phyloP scores from a whole-genome alignment of 2,329 filamentous ascomycete species.

The Pseudopyrenochaeta lycopersici region DNA sequence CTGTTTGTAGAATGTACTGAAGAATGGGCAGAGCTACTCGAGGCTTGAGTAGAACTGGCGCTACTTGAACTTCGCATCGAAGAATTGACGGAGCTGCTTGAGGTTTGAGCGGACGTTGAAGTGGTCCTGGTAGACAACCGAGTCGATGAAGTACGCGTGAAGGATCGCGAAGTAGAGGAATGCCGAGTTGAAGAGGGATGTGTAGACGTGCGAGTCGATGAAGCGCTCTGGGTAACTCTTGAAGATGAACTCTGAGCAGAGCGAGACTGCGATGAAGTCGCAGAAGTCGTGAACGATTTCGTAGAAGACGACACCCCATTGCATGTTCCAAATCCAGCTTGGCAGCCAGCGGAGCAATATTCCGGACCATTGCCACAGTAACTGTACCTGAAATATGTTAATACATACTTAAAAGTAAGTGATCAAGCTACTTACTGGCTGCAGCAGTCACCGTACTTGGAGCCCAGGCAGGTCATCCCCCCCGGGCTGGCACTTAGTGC shows the following conservation, averaged over 20 bases:
- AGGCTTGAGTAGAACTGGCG: no score
- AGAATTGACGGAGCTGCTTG: no score
- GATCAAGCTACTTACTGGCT: background rate
- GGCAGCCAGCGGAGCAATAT: slow-evolving; percentile 23
- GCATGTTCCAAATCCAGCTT: slow-evolving; percentile 19
- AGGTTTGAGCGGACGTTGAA: no score
- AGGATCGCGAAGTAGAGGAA: no score
- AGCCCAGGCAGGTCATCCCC: slow-evolving; percentile 18
- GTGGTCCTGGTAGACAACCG: no score
- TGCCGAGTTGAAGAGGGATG: no score
- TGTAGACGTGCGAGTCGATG: background rate
- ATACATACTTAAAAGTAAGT: background rate
- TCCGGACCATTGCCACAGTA: background rate
- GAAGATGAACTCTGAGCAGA: background rate
- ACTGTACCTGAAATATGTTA: background rate
- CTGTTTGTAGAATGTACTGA: no score
- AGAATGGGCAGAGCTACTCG: no score
- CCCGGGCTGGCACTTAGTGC: slow-evolving; percentile 6
- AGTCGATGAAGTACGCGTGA: no score
- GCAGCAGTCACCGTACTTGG: slow-evolving; percentile 24
- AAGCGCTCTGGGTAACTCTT: background rate
- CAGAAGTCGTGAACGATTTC: background rate
- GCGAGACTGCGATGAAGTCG: background rate
- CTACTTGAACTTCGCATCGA: no score
- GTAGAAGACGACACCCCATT: background rate